These are phyloP conservation scores for Mycena sp. DNA, from an alignment of 1,284 basidiomycete genomes.

Conservation along the genomic window DNA sequence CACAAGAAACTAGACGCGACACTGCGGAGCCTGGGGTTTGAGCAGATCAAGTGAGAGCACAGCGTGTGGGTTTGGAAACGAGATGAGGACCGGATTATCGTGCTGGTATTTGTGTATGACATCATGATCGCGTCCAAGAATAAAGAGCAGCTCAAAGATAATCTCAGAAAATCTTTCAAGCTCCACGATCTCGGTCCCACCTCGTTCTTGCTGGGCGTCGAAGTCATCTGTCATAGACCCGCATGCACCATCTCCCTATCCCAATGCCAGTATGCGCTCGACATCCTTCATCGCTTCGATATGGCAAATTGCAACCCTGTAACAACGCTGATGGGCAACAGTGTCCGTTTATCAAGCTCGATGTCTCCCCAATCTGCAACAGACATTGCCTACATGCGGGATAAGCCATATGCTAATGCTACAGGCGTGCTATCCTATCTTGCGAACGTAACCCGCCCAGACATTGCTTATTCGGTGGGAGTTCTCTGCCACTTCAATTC, in stretches of 20 bases:
- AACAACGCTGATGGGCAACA: constrained; percentile 43
- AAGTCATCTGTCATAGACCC: constrained; percentile 40
- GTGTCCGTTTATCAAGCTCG: constrained; percentile 36
- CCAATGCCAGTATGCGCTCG: constrained; percentile 45
- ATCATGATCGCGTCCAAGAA: constrained; percentile 36
- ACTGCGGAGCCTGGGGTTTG: constrained; percentile 35
- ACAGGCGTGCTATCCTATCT: constrained; percentile 44
- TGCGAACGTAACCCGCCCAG: constrained; percentile 40
- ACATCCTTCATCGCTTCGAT: constrained; percentile 43
- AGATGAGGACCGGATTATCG: constrained; percentile 29
- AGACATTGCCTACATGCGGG: constrained; percentile 34
- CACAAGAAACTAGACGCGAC: constrained; percentile 33
- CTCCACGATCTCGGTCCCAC: constrained; percentile 45
- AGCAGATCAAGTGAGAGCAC: constrained; percentile 31
- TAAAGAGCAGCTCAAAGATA: constrained; percentile 29
- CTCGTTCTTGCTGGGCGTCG: constrained; percentile 45
- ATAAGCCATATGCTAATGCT: constrained; percentile 38
- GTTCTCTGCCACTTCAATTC: constrained; percentile 35
- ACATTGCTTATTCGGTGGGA: constrained; percentile 42
- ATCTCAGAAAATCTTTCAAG: constrained; percentile 44
- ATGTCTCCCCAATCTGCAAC: constrained; percentile 26
- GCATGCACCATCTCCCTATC: constrained; percentile 39
- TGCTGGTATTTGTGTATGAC: constrained; percentile 39
- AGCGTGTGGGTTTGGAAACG: constrained; percentile 30
- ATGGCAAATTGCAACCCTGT: constrained; percentile 45